Evolutionary conservation across 2,329 filamentous ascomycete species (phyloP).

Genomic region (Diaporthe sp.): DNA sequence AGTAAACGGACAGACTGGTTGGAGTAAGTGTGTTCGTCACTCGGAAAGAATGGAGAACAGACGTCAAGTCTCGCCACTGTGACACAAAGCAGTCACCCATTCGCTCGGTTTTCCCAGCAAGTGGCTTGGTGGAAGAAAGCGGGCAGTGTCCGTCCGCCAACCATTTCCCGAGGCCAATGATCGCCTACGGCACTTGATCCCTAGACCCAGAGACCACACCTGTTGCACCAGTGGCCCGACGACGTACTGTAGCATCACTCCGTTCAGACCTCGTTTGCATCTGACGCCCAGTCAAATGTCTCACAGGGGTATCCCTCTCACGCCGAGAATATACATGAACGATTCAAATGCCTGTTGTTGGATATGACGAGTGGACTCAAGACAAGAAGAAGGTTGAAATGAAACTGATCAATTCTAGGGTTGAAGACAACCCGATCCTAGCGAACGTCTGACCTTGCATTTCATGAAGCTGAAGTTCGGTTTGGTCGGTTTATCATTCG

Average conservation of each 20-base stretch:
- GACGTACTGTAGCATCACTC: neutral
- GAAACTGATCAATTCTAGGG: no score
- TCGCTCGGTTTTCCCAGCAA: neutral
- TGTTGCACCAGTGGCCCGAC: neutral
- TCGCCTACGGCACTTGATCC: neutral
- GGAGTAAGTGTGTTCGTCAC: no score
- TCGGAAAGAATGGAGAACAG: neutral
- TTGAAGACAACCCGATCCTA: no score
- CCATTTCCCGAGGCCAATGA: neutral
- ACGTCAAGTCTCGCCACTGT: conserved; percentile 21
- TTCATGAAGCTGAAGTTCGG: neutral
- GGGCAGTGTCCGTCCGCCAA: conserved; percentile 7
- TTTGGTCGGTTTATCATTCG: no score
- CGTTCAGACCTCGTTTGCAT: neutral
- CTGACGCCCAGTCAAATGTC: neutral
- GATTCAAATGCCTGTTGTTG: neutral
- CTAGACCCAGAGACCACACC: neutral
- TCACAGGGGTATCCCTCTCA: conserved; percentile 13
- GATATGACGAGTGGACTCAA: neutral
- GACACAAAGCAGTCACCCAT: neutral
- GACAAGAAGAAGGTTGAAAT: neutral
- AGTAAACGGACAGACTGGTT: neutral
- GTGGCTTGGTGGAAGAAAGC: conserved; percentile 26
- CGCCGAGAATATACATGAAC: neutral
- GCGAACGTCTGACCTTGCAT: neutral